A percentile compares a stretch with the other conserved stretches of the same genome.
phyloP scores from a whole-genome alignment of 2,329 filamentous ascomycete species.

The Phialophora expanda region DNA sequence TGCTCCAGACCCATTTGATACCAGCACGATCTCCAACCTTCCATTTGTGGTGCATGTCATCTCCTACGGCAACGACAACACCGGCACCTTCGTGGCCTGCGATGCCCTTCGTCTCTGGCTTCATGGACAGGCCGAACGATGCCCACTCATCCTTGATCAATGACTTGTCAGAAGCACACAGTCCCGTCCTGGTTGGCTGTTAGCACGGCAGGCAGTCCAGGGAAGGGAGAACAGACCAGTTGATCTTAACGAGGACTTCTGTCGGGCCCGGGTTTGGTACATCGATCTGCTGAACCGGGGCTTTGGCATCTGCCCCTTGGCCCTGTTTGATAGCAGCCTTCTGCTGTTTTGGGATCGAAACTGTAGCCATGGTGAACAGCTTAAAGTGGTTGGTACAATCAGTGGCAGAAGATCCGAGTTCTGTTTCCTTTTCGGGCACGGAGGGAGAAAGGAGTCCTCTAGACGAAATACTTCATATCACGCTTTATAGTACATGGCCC shows the following conservation, averaged over 20 bases:
- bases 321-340: conserved; percentile 38
- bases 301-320: conserved; percentile 33
- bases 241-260: conserved; percentile 89
- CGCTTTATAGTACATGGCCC: background rate
- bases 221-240: conserved; percentile 60
- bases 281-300: conserved; percentile 62
- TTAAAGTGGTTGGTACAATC: background rate
- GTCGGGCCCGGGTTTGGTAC: conserved; percentile 81
- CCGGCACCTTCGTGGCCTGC: conserved; percentile 71
- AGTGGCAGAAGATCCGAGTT: background rate
- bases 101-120: conserved; percentile 36
- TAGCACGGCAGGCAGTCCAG: conserved; percentile 5
- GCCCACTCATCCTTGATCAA: conserved; percentile 39
- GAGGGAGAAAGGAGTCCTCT: background rate
- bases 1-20: conserved; percentile 90
- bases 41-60: conserved; percentile 72
- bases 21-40: conserved; percentile 83
- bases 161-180: conserved; percentile 78
- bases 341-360: conserved; percentile 38
- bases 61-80: conserved; percentile 77
- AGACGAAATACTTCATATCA: background rate
- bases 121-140: conserved; percentile 36
- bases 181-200: conserved; percentile 59
- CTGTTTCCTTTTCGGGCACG: background rate
- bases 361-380: conserved; percentile 31